phyloP scores from a whole-genome alignment of 371 early-diverging fungal genomes.

The Zopfochytrium polystomum region DNA sequence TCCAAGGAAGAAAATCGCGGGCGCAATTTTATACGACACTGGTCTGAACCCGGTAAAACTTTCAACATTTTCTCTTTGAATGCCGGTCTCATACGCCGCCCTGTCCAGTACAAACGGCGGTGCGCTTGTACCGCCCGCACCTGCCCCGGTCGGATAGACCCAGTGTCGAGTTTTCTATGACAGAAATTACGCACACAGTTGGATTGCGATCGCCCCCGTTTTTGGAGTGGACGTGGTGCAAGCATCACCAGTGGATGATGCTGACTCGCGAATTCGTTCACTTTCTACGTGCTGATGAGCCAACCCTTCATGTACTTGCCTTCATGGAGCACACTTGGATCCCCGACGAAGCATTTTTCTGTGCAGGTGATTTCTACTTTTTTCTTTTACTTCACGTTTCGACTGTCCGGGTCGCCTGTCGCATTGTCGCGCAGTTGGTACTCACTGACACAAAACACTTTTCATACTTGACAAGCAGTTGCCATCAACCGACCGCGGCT shows the following conservation, averaged over 20 bases:
- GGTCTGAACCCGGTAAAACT: constrained; percentile 25
- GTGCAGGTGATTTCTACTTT: constrained; percentile 24
- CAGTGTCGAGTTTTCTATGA: constrained; percentile 11
- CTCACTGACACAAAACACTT: no score
- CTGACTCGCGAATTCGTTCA: constrained; percentile 28
- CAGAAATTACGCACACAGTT: neutral
- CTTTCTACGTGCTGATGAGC: constrained; percentile 19
- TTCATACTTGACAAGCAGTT: constrained; percentile 12
- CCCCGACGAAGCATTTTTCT: constrained; percentile 44
- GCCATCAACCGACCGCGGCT: constrained; percentile 27
- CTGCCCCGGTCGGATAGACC: constrained; percentile 22
- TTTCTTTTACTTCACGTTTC: neutral
- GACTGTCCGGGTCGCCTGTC: neutral
- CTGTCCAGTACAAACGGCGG: constrained; percentile 21
- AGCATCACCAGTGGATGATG: constrained; percentile 48
- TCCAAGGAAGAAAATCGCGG: constrained; percentile 11
- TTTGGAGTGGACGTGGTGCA: constrained; percentile 32
- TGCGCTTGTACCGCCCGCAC: constrained; percentile 28
- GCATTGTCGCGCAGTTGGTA: neutral
- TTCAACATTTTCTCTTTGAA: no score
- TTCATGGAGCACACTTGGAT: constrained; percentile 39
- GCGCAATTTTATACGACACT: constrained; percentile 33
- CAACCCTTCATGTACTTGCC: constrained; percentile 30
- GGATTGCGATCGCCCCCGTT: constrained; percentile 27
- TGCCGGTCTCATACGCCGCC: no score